Percentiles rank a stretch among this genome's conserved stretches.
phyloP scores from a whole-genome alignment of 2,329 filamentous ascomycete genomes.

The Alternaria atra region DNA sequence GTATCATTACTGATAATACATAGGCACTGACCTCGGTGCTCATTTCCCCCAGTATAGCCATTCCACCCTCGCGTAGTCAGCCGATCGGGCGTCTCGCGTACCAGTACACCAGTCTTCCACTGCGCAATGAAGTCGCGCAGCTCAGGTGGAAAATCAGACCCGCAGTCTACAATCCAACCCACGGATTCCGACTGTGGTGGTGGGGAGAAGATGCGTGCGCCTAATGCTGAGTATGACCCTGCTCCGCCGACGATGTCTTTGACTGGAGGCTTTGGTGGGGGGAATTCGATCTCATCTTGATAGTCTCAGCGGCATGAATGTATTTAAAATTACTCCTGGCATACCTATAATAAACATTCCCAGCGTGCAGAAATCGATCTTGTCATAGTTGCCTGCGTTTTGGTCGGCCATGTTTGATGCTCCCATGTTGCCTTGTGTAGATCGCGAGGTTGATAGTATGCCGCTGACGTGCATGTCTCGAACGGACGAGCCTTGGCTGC shows the following conservation, averaged over 20 bases:
- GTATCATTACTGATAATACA: not conserved
- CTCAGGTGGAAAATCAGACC: slow-evolving; percentile 80
- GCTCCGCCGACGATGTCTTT: slow-evolving; percentile 86
- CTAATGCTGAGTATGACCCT: slow-evolving; percentile 85
- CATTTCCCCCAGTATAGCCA: slow-evolving; percentile 74
- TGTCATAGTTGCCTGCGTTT: slow-evolving; percentile 9
- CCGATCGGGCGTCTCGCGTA: slow-evolving; percentile 71
- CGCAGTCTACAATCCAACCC: slow-evolving; percentile 91
- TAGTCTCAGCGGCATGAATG: slow-evolving; percentile 21
- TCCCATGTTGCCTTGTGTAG: not conserved
- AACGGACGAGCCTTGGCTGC: slow-evolving; percentile 22
- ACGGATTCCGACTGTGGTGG: slow-evolving; percentile 70
- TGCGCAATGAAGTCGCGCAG: slow-evolving; percentile 71
- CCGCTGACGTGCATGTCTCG: slow-evolving; percentile 15
- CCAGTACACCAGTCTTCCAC: slow-evolving; percentile 78
- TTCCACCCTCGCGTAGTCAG: slow-evolving; percentile 94
- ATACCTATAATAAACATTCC: slow-evolving; percentile 72
- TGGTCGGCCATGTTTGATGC: slow-evolving; percentile 19
- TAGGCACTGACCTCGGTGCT: slow-evolving; percentile 64
- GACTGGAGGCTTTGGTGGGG: slow-evolving; percentile 72
- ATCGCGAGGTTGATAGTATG: not conserved
- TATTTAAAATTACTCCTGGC: slow-evolving; percentile 22
- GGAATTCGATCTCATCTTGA: slow-evolving; percentile 89
- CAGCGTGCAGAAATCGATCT: slow-evolving; percentile 66
- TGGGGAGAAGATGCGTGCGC: slow-evolving; percentile 87